Conservation (phyloP, 2,329 filamentous ascomycete genomes). For the Botrytis sinoallii region DNA sequence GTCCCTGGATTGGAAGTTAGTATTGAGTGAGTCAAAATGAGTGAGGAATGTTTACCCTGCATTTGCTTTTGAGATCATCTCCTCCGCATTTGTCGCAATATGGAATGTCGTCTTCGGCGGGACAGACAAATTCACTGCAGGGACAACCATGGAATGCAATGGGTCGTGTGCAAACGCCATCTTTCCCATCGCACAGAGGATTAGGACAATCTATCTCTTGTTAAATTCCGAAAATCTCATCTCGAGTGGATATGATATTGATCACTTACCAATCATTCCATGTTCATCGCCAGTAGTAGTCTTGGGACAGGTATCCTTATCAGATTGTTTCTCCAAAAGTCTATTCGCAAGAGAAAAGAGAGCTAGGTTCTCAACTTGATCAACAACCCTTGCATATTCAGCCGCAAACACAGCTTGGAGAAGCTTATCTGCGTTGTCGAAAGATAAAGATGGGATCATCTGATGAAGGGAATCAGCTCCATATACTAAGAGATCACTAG, state of each 20-base stretch:
- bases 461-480: neutral
- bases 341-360: neutral
- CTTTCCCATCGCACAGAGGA: neutral
- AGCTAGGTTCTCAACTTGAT: neutral
- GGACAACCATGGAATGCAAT: neutral
- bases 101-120: neutral
- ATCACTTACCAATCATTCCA: neutral
- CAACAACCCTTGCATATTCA: neutral
- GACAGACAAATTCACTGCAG: neutral
- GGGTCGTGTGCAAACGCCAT: neutral
- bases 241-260: neutral
- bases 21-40: neutral
- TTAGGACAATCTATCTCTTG: neutral
- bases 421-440: neutral
- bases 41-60: too few relatives aligned
- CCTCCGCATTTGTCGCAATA: neutral
- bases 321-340: neutral
- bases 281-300: neutral
- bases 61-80: neutral
- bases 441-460: neutral
- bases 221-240: neutral
- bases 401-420: neutral
- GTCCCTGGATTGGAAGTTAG: neutral
- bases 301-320: neutral
- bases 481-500: neutral